Evolutionary conservation across 306 rosid genomes (phyloP), one percentile per base, ranked within the genome.

Genomic region (Medicago arabica): DNA sequence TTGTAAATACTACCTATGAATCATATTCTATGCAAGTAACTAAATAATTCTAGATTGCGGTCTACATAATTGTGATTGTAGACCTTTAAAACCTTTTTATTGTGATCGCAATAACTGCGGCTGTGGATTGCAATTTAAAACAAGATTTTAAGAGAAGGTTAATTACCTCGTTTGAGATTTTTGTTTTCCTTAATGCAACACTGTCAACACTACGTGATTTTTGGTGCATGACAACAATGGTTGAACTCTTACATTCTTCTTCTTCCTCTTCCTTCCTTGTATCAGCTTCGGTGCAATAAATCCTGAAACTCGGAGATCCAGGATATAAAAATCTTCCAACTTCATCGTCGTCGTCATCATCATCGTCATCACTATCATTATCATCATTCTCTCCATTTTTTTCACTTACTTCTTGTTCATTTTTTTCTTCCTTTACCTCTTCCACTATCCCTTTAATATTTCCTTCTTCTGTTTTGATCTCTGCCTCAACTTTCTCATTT

Each of bases 231-330:
- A 34, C 62, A 55, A 34, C 58, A 55, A 18, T 28, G 69, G 1
- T 17, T 60, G 59, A 17, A 34, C 44, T 55, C 86, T 82, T 18
- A 89, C 88, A 23, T 50, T 77, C 70, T 9, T 78, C 6, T 25
- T 67, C 39, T 39, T 75, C 46, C 6, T 44, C 16, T 34, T 75
- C 75, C 21, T 70, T 53, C 19, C 9, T 46, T 11, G 63, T 67
- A 47, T 65, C 50, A 1, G 85, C 51, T 11, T 83, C 88, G 36
- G 61, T 43, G 75, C 87, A 91, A 83, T 88, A 94, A 60, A 94
- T 85, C 81, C 86, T 86, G 75, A 94, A 94, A 84, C 98, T 94
- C 8, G 98, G 97, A 4, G 96, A 91, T 31, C 93, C 86, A 0
- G 83, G 90, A 67, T 83, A 72, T 51, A 77, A 0, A 9, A 12